Conservation (phyloP, 495 filamentous ascomycete species). For the Acidiella bohemica region DNA sequence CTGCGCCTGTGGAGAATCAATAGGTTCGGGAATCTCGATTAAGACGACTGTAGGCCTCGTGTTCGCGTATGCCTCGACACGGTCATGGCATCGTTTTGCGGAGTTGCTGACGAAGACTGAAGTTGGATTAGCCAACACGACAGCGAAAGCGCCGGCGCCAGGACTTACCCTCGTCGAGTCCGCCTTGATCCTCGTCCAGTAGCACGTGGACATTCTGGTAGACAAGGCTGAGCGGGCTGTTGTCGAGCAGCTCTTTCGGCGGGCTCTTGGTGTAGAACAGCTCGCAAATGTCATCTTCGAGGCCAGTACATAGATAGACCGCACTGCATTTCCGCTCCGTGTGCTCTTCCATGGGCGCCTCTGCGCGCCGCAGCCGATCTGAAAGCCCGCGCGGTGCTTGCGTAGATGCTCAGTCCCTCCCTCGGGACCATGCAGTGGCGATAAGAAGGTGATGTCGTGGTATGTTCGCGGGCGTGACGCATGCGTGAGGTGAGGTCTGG, state of each 20-base stretch:
- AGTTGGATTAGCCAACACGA: not conserved
- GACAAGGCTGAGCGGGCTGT: not conserved
- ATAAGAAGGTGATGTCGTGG: not conserved
- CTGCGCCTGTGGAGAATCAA: not conserved
- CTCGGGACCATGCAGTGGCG: not conserved
- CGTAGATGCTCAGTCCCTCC: no score
- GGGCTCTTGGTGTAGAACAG: conserved; percentile 2
- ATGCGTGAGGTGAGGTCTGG: conserved; percentile 6
- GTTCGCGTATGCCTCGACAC: conserved; percentile 11
- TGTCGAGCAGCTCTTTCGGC: not conserved
- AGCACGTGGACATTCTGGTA: conserved; percentile 13
- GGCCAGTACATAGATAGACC: conserved; percentile 15
- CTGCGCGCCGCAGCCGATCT: no score
- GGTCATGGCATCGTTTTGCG: conserved; percentile 6
- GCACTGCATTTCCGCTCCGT: conserved; percentile 9
- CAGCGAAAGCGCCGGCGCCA: not conserved
- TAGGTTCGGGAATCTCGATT: conserved; percentile 7
- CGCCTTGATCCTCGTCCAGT: conserved; percentile 19
- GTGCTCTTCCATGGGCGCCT: conserved; percentile 15
- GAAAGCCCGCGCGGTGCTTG: not conserved
- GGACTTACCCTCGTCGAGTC: conserved; percentile 13
- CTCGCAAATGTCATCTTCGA: conserved; percentile 7
- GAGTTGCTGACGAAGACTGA: conserved; percentile 16
- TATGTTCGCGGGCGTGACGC: not conserved
- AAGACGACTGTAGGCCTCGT: conserved; percentile 9